Evolutionary conservation across 2,329 filamentous ascomycete genomes (phyloP), one percentile per base, ranked within the genome.

Genomic region (Phialophora verrucosa): DNA sequence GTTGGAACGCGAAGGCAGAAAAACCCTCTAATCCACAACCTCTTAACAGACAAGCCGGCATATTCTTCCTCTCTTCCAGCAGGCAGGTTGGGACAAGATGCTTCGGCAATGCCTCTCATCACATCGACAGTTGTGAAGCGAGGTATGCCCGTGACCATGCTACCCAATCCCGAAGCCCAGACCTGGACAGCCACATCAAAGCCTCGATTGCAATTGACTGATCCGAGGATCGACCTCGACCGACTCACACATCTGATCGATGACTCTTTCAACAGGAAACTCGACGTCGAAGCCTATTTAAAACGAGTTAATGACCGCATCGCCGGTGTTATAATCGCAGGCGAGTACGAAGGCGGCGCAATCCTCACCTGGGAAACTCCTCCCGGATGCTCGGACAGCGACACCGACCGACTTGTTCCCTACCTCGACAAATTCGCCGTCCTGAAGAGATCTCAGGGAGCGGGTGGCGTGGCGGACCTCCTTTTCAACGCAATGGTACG

Each of bases 371-470:
- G 95, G 95, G 95, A 99, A 79, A 84, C 84, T 35, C 92, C 93
- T 0, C 84, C 82, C 0, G 87, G 83, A 0, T 79, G 81, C 53
- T 84, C 87, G 59, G 77, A 83, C 74, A 75, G 85, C 77, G 65
- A 85, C 64, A 79, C 82, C 20, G 83, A 84, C 57, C 85, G 91
- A 10, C 85, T 92, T 71, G 91, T 99, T 0, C 95, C 95, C 0
- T 99, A 99, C 76, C 84, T 99, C 32, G 95, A 99, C 79, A 99
- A 99, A 77, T 98, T 99, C 75, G 95, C 95, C 0, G 95, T 99
- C 0, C 83, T 97, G 17, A 94, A 91, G 71, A 90, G 88, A 67
- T 91, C 90, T 12, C 95, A 99, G 77, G 95, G 95, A 0, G 91
- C 91, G 0, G 92, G 92, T 1, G 94, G 95, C 2, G 93, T 98